phyloP scores from a whole-genome alignment of 257 asterid genomes.

The Fraxinus cuspidata region DNA sequence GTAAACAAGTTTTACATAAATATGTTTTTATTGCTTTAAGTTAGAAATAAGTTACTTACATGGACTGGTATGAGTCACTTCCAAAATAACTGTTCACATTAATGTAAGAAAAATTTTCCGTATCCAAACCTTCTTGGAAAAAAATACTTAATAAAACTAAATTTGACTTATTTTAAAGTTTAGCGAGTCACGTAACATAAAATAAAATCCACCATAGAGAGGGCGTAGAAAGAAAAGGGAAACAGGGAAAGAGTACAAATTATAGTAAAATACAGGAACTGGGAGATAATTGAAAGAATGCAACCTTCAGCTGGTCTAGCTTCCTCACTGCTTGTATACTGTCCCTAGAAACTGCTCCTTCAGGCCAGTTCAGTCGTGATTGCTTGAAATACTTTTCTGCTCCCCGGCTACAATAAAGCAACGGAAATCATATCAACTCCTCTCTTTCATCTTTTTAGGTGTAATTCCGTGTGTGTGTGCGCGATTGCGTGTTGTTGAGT shows the following conservation, averaged over 20 bases:
- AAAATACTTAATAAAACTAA: too few relatives aligned
- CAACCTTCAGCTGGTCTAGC: slow-evolving; percentile 48
- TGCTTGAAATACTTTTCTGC: slow-evolving; percentile 50
- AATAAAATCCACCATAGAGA: too few relatives aligned
- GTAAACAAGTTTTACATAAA: not conserved
- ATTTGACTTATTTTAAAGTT: too few relatives aligned
- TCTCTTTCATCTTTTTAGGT: not conserved
- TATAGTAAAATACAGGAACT: not conserved
- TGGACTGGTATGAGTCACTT: not conserved
- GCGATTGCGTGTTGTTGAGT: not conserved
- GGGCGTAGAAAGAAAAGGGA: too few relatives aligned
- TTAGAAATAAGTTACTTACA: not conserved
- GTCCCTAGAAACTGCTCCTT: slow-evolving; percentile 61
- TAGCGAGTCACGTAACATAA: too few relatives aligned
- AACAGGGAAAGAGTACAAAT: not conserved
- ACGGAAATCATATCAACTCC: slow-evolving; percentile 20
- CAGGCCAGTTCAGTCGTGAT: slow-evolving; percentile 54
- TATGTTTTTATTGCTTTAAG: not conserved
- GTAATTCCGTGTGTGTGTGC: not conserved
- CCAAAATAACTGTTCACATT: not conserved
- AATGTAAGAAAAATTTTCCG: too few relatives aligned
- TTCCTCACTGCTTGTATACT: slow-evolving; percentile 56
- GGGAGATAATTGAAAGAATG: not conserved
- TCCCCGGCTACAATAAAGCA: slow-evolving; percentile 34
- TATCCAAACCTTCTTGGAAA: too few relatives aligned